phyloP scores from a whole-genome alignment of 345 rosid species.

The Durio zibethinus region DNA sequence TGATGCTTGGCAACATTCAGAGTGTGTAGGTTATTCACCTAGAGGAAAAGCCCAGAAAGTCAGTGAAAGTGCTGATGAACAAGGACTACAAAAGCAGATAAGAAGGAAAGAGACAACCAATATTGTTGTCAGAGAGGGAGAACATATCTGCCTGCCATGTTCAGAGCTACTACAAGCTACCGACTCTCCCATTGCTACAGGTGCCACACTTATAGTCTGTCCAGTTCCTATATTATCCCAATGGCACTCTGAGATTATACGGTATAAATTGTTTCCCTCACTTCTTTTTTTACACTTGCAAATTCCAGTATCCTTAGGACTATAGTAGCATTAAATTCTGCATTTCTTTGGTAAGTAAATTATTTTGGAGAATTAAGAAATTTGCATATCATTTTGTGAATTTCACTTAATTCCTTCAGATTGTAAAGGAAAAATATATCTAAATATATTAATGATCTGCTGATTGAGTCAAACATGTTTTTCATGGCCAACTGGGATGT shows the following conservation, averaged over 20 bases:
- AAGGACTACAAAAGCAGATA: constrained; percentile 29
- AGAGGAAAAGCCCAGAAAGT: constrained; percentile 48
- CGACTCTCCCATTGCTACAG: constrained; percentile 69
- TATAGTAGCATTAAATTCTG: background rate
- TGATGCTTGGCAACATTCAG: constrained; percentile 99
- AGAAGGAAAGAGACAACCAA: constrained; percentile 47
- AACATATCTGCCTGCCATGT: constrained; percentile 71
- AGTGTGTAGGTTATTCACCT: constrained; percentile 91
- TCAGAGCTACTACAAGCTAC: constrained; percentile 70
- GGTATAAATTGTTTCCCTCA: constrained; percentile 44
- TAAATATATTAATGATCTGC: background rate
- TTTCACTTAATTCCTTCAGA: background rate
- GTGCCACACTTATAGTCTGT: constrained; percentile 94
- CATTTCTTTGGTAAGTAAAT: background rate
- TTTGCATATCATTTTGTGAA: background rate
- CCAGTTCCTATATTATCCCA: constrained; percentile 93
- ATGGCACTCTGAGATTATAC: constrained; percentile 88
- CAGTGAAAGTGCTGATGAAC: constrained; percentile 8
- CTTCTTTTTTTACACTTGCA: constrained; percentile 7
- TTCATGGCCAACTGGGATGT: background rate
- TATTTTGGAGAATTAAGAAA: background rate
- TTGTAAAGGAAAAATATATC: background rate
- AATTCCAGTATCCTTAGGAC: constrained; percentile 6
- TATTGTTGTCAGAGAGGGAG: constrained; percentile 69
- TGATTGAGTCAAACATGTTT: background rate